Evolutionary conservation across 495 filamentous ascomycete genomes (phyloP).

Genomic region (Daldinia grandis): DNA sequence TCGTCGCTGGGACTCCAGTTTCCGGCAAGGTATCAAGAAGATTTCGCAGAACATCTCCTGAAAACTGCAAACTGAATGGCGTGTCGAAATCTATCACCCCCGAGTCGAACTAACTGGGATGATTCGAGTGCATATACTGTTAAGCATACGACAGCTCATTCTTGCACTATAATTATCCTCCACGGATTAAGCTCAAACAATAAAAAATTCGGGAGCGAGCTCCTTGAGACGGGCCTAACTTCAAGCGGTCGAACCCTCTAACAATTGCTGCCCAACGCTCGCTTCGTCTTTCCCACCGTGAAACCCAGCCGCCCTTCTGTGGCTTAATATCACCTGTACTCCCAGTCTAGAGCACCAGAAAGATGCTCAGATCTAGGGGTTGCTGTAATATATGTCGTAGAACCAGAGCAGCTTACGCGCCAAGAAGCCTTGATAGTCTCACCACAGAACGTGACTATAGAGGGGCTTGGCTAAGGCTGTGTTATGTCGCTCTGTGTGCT

Average conservation of each 20-base stretch:
- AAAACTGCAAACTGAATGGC: background rate
- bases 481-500: conserved; percentile 58
- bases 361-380: conserved; percentile 52
- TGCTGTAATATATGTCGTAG: conserved; percentile 18
- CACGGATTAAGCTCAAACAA: conserved; percentile 63
- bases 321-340: conserved; percentile 63
- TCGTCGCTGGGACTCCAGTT: no score
- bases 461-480: conserved; percentile 65
- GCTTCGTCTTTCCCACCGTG: conserved; percentile 48
- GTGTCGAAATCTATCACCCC: background rate
- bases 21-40: no score
- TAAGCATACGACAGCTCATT: conserved; percentile 48
- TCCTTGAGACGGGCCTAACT: conserved; percentile 47
- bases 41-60: no score
- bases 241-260: conserved; percentile 33
- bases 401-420: conserved; percentile 17
- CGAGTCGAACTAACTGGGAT: background rate
- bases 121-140: conserved; percentile 31
- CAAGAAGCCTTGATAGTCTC: conserved; percentile 50
- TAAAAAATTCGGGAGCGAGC: conserved; percentile 59
- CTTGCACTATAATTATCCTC: conserved; percentile 63
- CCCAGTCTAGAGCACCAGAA: conserved; percentile 50
- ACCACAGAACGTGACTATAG: conserved; percentile 52
- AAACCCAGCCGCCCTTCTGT: conserved; percentile 32
- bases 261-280: conserved; percentile 34